These are phyloP conservation scores for Hylodesmum podocarpum DNA, from an alignment of 306 rosid genomes.

Conservation along the genomic window DNA sequence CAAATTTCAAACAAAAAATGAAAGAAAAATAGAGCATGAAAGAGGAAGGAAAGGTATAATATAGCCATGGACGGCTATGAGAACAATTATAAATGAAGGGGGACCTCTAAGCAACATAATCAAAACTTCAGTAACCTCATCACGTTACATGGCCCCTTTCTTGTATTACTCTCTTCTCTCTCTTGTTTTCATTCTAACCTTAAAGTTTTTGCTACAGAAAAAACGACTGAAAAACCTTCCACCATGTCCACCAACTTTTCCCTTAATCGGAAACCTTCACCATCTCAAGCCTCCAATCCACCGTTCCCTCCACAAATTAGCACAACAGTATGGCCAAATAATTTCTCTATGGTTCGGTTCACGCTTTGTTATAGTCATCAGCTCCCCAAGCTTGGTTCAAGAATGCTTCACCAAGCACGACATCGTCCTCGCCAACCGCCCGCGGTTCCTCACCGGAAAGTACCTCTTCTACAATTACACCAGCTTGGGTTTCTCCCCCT, in stretches of 20 bases:
- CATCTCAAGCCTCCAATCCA: conserved; percentile 33
- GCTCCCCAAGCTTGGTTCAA: conserved; percentile 35
- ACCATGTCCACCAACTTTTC: conserved; percentile 41
- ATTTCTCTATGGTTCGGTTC: conserved; percentile 25
- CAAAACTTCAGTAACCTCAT: too few species aligned
- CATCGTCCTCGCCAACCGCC: conserved; percentile 47
- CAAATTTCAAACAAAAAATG: too few species aligned
- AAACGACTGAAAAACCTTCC: neutral
- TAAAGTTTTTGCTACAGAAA: neutral
- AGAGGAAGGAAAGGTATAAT: too few species aligned
- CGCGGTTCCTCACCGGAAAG: conserved; percentile 33
- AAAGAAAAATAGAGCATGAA: too few species aligned
- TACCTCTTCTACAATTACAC: conserved; percentile 47
- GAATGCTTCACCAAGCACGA: conserved; percentile 57
- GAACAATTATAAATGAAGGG: too few species aligned
- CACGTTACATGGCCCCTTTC: neutral
- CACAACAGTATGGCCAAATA: conserved; percentile 35
- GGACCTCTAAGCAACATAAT: too few species aligned
- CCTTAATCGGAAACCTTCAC: conserved; percentile 54
- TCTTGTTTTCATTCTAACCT: neutral
- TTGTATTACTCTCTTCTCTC: neutral
- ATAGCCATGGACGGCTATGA: too few species aligned
- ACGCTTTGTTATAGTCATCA: conserved; percentile 32
- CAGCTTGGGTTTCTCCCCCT: conserved; percentile 26
- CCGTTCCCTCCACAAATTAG: conserved; percentile 28